Conservation (phyloP, 331 rosid species). For the Arachis monticola region DNA sequence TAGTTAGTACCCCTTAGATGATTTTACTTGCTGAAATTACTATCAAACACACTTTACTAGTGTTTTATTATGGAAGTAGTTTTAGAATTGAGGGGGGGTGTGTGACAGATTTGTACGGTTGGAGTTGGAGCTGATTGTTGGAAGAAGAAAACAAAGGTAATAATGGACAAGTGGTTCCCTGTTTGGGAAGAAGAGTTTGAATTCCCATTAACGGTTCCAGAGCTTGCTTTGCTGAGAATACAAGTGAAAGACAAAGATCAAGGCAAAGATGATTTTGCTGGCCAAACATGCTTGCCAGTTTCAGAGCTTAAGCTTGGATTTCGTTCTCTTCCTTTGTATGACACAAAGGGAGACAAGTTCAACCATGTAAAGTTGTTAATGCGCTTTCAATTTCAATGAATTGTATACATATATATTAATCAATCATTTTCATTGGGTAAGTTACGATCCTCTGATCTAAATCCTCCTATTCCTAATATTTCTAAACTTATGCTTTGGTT, state of each 20-base stretch:
- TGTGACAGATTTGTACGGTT: slow-evolving; percentile 57
- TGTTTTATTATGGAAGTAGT: background rate
- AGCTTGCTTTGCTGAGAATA: slow-evolving; percentile 74
- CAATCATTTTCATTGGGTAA: slow-evolving; percentile 32
- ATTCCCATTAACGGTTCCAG: slow-evolving; percentile 68
- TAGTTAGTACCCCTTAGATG: no score
- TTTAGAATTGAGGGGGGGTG: background rate
- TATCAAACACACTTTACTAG: background rate
- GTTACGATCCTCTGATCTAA: no score
- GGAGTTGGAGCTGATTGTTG: slow-evolving; percentile 71
- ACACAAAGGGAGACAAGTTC: slow-evolving; percentile 65
- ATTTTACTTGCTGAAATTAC: no score
- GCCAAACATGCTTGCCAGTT: slow-evolving; percentile 80
- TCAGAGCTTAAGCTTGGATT: slow-evolving; percentile 71
- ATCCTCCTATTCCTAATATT: no score
- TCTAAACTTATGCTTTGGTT: slow-evolving; percentile 29
- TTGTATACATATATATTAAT: background rate
- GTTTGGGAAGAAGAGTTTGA: slow-evolving; percentile 83
- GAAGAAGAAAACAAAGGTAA: slow-evolving; percentile 63
- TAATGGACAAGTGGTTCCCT: slow-evolving; percentile 74
- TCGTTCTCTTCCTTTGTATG: slow-evolving; percentile 65
- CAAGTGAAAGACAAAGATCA: slow-evolving; percentile 69
- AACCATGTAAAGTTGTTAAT: slow-evolving; percentile 69
- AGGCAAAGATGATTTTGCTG: slow-evolving; percentile 70
- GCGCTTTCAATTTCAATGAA: slow-evolving; percentile 61